Base-by-base conservation (phyloP, 176 grass and related monocot genomes). In the Dendrocalamus sinicus region DNA sequence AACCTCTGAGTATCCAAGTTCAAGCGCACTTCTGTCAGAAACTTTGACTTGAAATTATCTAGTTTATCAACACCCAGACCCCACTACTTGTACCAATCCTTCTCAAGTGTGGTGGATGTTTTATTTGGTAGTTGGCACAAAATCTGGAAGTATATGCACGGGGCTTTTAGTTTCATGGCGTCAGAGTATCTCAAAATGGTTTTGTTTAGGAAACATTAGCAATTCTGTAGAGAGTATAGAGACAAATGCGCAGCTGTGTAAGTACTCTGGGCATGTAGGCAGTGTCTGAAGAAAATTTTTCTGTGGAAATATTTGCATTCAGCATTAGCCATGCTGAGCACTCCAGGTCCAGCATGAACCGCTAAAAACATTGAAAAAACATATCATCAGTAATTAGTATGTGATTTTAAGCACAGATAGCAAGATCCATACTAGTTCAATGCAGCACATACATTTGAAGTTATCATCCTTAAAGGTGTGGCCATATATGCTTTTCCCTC, bases 381-480 rank as follows among this genome's bases (percentile, higher is more conserved):
- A 35, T 35, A 30, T 30, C 22, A 19, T 76, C 20, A 86, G 67
- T 44, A 55, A 37, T 77, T 78, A 83, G 46, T 48, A 76, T 7
- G 35, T 1, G 7, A 22, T 3, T 48, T 66, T 7, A 66, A 78
- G 69, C 11, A 70, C 14, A 72, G 12, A 62, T 52, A 66, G 4
- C 8, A 41, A 16, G 35, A 53, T 17, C 19, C 6, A 57, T 11
- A 57, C 35, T 35, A 35, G 16, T 57, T 87, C 12, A 76, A 17
- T 37, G 13, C 17, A 52, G 73, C 73, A 58, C 83, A 70, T 92
- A 98, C 96, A 89, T 54, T 92, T 95, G 67, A 98, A 98, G 76
- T 94, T 98, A 83, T 95, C 96, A 13, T 98, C 96, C 68, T 94
- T 98, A 60, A 98, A 98, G 45, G 93, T 95, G 51, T 86, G 91